Conservation (phyloP, 2,329 filamentous ascomycete genomes). For the Dothistroma septosporum region DNA sequence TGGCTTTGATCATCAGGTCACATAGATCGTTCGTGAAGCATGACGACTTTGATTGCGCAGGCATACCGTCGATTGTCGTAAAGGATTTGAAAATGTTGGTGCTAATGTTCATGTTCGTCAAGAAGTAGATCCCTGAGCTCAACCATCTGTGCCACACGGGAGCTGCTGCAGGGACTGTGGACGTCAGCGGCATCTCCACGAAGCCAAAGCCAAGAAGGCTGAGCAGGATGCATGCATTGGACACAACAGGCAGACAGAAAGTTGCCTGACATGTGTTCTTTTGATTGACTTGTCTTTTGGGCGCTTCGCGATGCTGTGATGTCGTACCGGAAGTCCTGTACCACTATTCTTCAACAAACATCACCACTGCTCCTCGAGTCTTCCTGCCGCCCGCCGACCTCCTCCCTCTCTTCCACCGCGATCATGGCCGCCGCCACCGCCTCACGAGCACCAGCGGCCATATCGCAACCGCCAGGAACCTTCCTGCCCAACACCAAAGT, state of each 20-base stretch:
- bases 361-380: not conserved
- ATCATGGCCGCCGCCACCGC: not conserved
- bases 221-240: not conserved
- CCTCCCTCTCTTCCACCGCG: not conserved
- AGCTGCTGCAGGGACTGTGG: not conserved
- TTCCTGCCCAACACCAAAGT: constrained; percentile 94
- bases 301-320: not conserved
- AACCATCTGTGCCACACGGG: not conserved
- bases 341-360: not conserved
- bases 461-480: constrained; percentile 57
- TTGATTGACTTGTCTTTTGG: not conserved
- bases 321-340: not conserved
- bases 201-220: not conserved
- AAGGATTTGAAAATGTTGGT: not conserved
- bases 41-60: not conserved
- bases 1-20: not conserved
- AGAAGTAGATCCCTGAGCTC: not conserved
- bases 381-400: not conserved
- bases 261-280: not conserved
- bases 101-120: not conserved
- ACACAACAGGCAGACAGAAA: not conserved
- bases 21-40: not conserved
- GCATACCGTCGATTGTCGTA: not conserved
- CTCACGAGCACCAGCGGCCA: constrained; percentile 1
- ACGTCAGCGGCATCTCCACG: not conserved